Base-by-base conservation (phyloP, 768 basidiomycete species). In the Boletus eberwhitei region DNA sequence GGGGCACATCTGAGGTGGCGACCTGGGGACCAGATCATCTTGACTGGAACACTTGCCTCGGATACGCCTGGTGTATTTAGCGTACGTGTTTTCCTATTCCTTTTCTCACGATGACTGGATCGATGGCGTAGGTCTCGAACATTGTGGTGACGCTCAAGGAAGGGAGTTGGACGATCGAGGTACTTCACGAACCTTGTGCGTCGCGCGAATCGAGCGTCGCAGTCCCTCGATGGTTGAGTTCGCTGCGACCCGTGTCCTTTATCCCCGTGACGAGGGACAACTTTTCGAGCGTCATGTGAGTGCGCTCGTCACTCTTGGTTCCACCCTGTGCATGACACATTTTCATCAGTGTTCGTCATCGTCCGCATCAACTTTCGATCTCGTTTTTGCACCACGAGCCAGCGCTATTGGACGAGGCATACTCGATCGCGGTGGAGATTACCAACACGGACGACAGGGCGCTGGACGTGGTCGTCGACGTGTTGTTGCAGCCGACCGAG, bases 401-500 rank as follows among this genome's bases (percentile, higher is more conserved):
- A 0, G 92, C 91, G 1, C 90, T 87, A 67, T 69, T 96, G 35
- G 86, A 89, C 57, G 95, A 97, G 68, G 78, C 80, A 42, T 90
- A 88, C 63, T 85, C 88, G 0, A 86, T 98, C 60, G 65, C 68
- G 12, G 74, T 98, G 39, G 76, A 82, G 43, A 77, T 96, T 14
- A 80, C 73, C 5, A 97, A 94, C 64, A 64, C 73, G 5, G 93
- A 97, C 65, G 80, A 82, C 43, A 76, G 83, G 19, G 78, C 84
- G 24, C 70, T 98, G 12, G 83, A 89, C 16, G 71, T 91, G 13
- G 72, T 78, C 5, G 73, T 93, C 11, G 89, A 93, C 52, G 79
- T 90, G 5, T 75, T 96, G 53, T 70, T 98, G 34, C 91, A 92
- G 50, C 93, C 93, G 1, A 79, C 82, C 2, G 89, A 90, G 59